phyloP scores from a whole-genome alignment of 495 filamentous ascomycete species.

The Penicillium canariense region DNA sequence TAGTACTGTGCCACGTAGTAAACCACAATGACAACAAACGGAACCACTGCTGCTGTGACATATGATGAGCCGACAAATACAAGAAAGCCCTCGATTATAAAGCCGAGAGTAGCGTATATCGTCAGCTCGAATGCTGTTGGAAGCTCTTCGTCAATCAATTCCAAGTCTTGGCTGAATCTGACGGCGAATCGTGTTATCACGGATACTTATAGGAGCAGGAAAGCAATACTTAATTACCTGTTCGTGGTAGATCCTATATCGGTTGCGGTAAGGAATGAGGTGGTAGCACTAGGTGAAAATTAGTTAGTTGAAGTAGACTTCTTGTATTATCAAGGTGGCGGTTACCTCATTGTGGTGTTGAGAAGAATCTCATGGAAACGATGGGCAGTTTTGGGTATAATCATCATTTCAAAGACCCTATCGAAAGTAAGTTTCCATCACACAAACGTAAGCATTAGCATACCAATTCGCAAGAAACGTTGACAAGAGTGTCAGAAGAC shows the following conservation, averaged over 20 bases:
- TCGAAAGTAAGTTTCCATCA: not conserved
- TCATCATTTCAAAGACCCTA: conserved; percentile 21
- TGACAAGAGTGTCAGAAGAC: conserved; percentile 13
- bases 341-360: conserved; percentile 20
- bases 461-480: conserved; percentile 18
- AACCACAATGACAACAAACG: conserved; percentile 17
- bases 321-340: not conserved
- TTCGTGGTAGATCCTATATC: conserved; percentile 25
- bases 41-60: conserved; percentile 16
- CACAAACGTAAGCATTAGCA: not conserved
- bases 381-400: conserved; percentile 20
- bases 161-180: conserved; percentile 37
- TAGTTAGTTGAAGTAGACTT: not conserved
- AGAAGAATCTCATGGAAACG: conserved; percentile 22
- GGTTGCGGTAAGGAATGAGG: conserved; percentile 23
- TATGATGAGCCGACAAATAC: conserved; percentile 25
- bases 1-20: conserved; percentile 24
- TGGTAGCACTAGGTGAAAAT: conserved; percentile 14
- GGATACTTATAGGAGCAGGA: not conserved
- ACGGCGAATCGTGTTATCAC: not conserved
- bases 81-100: conserved; percentile 16
- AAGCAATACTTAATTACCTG: conserved; percentile 5
- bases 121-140: conserved; percentile 16
- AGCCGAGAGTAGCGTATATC: conserved; percentile 10
- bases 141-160: conserved; percentile 51